These are phyloP conservation scores for Penicillium sp. DNA, from an alignment of 2,329 filamentous ascomycete species.

Conservation along the genomic window DNA sequence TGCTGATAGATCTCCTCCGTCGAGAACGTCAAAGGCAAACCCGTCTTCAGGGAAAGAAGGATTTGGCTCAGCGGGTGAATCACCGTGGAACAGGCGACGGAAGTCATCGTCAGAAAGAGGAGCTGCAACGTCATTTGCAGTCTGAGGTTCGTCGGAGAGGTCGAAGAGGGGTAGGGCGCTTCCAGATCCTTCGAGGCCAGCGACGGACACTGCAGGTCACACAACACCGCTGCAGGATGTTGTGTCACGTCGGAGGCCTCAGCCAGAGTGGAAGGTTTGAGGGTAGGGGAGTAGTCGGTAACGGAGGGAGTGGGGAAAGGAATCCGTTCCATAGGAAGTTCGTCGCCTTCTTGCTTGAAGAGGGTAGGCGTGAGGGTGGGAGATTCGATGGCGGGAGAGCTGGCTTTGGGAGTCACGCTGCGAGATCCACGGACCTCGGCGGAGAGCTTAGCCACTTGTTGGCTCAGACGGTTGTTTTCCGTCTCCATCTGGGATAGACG, in stretches of 20 bases:
- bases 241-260: constrained; percentile 89
- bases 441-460: constrained; percentile 52
- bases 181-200: constrained; percentile 56
- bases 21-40: constrained; percentile 69
- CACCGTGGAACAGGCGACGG: constrained; percentile 59
- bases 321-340: constrained; percentile 43
- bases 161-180: constrained; percentile 45
- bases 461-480: constrained; percentile 51
- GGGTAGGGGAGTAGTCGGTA: constrained; percentile 42
- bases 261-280: constrained; percentile 47
- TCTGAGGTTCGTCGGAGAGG: constrained; percentile 46
- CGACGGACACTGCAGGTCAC: constrained; percentile 99
- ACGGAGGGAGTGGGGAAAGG: constrained; percentile 42
- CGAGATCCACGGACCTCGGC: constrained; percentile 47
- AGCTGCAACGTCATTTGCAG: constrained; percentile 62
- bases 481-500: constrained; percentile 61
- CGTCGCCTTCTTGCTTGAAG: constrained; percentile 48
- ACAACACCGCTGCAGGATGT: constrained; percentile 99
- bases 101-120: constrained; percentile 70
- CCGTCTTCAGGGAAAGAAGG: constrained; percentile 72
- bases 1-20: constrained; percentile 50
- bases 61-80: constrained; percentile 69
- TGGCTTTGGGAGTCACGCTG: constrained; percentile 40
- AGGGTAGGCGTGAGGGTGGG: constrained; percentile 43
- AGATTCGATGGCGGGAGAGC: constrained; percentile 36